Evolutionary conservation across 2,329 filamentous ascomycete genomes (phyloP).

Genomic region (Fusarium sp.): DNA sequence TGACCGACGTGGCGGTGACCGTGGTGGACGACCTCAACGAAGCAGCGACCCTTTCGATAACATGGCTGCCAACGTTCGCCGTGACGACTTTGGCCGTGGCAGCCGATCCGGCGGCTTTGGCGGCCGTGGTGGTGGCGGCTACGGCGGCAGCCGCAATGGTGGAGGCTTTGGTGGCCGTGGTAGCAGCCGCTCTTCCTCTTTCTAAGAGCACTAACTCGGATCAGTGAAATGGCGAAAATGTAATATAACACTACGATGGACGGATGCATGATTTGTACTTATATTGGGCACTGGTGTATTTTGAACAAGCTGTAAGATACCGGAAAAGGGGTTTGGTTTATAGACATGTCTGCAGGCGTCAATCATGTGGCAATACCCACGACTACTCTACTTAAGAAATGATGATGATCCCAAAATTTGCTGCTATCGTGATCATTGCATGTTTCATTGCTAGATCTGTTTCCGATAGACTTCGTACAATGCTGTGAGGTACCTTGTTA

Average conservation of each 20-base stretch:
- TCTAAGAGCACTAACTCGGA: neutral
- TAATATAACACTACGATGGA: constrained; percentile 36
- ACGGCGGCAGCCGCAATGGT: constrained; percentile 4
- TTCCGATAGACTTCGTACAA: too few species aligned
- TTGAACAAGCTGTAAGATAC: constrained; percentile 40
- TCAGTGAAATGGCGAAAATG: constrained; percentile 27
- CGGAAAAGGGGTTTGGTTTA: constrained; percentile 40
- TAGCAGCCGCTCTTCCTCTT: constrained; percentile 13
- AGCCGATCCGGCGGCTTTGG: constrained; percentile 27
- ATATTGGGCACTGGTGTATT: constrained; percentile 43
- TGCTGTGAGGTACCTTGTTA: too few species aligned
- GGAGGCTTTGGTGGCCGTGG: neutral
- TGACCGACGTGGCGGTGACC: constrained; percentile 4
- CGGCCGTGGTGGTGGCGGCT: constrained; percentile 19
- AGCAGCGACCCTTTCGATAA: constrained; percentile 41
- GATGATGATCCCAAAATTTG: constrained; percentile 23
- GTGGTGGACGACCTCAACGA: constrained; percentile 21
- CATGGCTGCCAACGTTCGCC: constrained; percentile 44
- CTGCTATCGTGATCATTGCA: neutral
- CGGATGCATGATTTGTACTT: constrained; percentile 44
- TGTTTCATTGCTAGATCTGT: neutral
- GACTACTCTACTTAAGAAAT: constrained; percentile 46
- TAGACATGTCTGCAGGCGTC: constrained; percentile 43
- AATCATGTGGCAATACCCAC: constrained; percentile 37
- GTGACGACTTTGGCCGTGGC: constrained; percentile 38